Base-by-base conservation (phyloP, 2,329 filamentous ascomycete genomes). In the Chaetothyriales sp. region DNA sequence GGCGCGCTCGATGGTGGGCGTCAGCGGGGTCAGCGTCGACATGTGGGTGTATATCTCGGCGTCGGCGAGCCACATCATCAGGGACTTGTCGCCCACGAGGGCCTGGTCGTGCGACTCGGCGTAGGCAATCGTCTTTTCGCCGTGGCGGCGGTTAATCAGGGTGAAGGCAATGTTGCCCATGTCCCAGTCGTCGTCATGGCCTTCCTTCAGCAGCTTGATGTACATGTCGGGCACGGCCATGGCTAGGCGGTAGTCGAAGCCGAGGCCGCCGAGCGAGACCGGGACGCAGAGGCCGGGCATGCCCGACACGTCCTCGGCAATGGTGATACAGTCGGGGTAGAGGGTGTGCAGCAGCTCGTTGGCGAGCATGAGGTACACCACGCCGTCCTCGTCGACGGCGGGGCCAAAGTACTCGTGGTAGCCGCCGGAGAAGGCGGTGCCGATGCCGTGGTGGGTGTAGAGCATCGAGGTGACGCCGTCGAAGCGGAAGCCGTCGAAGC, bases 181-280 rank as follows among this genome's bases (percentile, higher is more conserved):
- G 62, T 97, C 86, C 92, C 92, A 98, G 8, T 94, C 79, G 56
- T 88, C 75, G 63, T 98, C 92, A 64, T 85, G 77, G 67, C 88
- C 82, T 70, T 98, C 92, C 69, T 98, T 98, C 56, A 97, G 70
- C 65, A 94, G 87, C 72, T 98, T 98, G 76, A 98, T 98, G 81
- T 94, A 98, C 81, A 98, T 86, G 67, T 98, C 92, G 3, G 92
- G 92, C 56, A 98, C 82, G 4, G 92, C 92, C 92, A 98, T 98
- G 51, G 89, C 89, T 29, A 98, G 80, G 60, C 92, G 82, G 69
- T 98, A 98, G 70, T 98, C 92, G 66, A 98, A 98, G 22, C 92
- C 92, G 60, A 97, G 81, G 56, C 92, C 92, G 18, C 92, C 92
- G 1, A 95, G 74, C 1, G 85, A 83, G 43, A 95, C 73, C 5